A percentile compares a stretch with the other conserved stretches of the same genome.
Evolutionary conservation across 1,284 basidiomycete genomes (phyloP).

Genomic region (Apiotrichum porosum): DNA sequence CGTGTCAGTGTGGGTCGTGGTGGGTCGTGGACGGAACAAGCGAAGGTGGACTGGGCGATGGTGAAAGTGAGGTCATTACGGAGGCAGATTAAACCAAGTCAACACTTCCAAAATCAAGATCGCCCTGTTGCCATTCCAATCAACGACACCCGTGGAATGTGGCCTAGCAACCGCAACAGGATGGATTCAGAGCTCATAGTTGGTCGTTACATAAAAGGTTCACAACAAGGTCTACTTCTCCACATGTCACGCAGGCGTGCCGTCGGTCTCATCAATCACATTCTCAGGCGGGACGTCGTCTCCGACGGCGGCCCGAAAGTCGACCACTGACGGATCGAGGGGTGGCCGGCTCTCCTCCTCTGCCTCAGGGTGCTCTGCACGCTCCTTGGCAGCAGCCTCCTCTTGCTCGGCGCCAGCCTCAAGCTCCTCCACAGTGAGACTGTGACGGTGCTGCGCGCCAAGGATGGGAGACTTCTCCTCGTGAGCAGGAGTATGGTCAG

Average conservation of each 20-base stretch:
- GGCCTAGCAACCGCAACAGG: too few species aligned
- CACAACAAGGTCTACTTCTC: too few species aligned
- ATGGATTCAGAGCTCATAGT: too few species aligned
- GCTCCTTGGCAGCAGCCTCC: constrained; percentile 18
- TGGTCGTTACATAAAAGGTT: too few species aligned
- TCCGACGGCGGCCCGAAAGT: constrained; percentile 13
- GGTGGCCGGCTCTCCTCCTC: constrained; percentile 1
- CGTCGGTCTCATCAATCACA: constrained; percentile 21
- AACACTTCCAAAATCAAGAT: too few species aligned
- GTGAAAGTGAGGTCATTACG: too few species aligned
- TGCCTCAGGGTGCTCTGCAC: constrained; percentile 2
- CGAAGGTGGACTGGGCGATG: too few species aligned
- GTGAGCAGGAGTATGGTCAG: background rate
- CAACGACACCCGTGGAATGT: too few species aligned
- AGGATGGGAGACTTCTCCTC: constrained; percentile 6
- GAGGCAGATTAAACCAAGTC: too few species aligned
- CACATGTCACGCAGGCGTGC: background rate
- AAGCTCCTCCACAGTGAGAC: constrained; percentile 39
- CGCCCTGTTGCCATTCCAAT: too few species aligned
- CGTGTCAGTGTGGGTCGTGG: background rate
- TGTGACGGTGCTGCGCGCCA: constrained; percentile 23
- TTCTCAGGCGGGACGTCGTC: constrained; percentile 8
- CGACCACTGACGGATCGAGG: constrained; percentile 8
- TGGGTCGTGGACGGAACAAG: background rate
- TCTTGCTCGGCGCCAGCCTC: constrained; percentile 37